phyloP scores from a whole-genome alignment of 2,329 filamentous ascomycete species.

The Ceratocystis lukuohia region DNA sequence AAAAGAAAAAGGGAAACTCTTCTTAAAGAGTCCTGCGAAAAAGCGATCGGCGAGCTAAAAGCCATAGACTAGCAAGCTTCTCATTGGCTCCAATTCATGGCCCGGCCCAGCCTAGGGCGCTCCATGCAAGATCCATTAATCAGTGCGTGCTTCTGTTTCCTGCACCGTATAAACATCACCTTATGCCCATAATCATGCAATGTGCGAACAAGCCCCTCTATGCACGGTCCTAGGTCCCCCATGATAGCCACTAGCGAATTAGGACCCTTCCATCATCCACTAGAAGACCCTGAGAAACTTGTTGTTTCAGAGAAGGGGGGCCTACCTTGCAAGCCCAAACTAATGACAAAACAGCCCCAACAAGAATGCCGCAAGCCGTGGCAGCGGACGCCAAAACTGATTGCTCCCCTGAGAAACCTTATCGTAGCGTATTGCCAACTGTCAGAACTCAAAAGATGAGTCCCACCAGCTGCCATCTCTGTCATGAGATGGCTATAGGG shows the following conservation, averaged over 20 bases:
- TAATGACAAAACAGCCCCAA: not conserved
- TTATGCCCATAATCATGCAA: not conserved
- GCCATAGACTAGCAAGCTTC: not conserved
- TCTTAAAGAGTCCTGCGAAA: not conserved
- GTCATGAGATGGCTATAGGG: not conserved
- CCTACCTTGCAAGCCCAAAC: not conserved
- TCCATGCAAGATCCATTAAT: not conserved
- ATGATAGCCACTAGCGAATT: not conserved
- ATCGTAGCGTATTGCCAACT: too few relatives aligned
- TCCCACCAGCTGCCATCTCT: too few relatives aligned
- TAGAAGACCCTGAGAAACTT: not conserved
- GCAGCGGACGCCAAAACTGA: too few relatives aligned
- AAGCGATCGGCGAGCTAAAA: constrained; percentile 1
- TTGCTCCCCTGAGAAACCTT: too few relatives aligned
- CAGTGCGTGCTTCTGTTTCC: not conserved
- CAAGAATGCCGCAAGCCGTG: not conserved
- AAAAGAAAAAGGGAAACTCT: not conserved
- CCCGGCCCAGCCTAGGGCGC: not conserved
- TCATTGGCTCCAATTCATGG: not conserved
- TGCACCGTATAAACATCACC: not conserved
- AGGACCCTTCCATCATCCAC: not conserved
- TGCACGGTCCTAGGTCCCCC: not conserved
- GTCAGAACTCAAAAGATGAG: too few relatives aligned
- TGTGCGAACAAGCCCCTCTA: not conserved
- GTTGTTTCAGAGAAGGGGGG: constrained; percentile 7